Base-by-base conservation (phyloP, 2,329 filamentous ascomycete genomes). In the Trichoderma semiorbis region DNA sequence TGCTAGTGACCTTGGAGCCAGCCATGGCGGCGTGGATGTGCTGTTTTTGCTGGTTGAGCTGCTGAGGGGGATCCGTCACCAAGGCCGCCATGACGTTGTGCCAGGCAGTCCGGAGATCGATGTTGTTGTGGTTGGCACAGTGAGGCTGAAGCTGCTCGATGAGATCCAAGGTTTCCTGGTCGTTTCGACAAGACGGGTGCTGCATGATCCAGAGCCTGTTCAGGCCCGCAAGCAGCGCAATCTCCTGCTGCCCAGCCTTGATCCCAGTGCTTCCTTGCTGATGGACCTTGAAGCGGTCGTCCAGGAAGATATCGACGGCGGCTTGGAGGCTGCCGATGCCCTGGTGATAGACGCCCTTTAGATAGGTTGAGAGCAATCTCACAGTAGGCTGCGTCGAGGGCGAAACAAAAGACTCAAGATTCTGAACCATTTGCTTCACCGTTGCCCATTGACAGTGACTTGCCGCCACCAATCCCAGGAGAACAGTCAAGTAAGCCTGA, bases 1-100 rank as follows among this genome's bases (percentile, higher is more conserved):
- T 97, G 69, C 86, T 85, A 10, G 92, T 90, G 8, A 85, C 84
- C 74, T 91, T 91, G 14, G 93, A 91, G 3, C 90, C 89, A 50
- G 87, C 86, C 55, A 97, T 86, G 2, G 94, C 92, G 50, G 87
- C 85, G 73, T 93, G 90, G 69, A 98, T 91, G 77, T 92, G 90
- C 53, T 91, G 88, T 81, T 97, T 98, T 70, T 92, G 91, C 73
- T 92, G 89, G 72, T 93, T 90, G 73, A 96, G 91, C 30, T 91
- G 88, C 64, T 85, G 88, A 76, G 82, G 89, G 79, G 84, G 91
- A 77, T 87, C 85, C 1, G 88, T 89, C 62, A 86, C 83, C 7
- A 92, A 86, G 3, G 91, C 89, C 7, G 93, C 92, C 75, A 90
- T 87, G 71, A 95, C 87, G 12, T 97, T 87, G 77, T 92, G 89